Evolutionary conservation across 352 stramenopile species (phyloP).

Genomic region (Phytophthora boehmeriae): DNA sequence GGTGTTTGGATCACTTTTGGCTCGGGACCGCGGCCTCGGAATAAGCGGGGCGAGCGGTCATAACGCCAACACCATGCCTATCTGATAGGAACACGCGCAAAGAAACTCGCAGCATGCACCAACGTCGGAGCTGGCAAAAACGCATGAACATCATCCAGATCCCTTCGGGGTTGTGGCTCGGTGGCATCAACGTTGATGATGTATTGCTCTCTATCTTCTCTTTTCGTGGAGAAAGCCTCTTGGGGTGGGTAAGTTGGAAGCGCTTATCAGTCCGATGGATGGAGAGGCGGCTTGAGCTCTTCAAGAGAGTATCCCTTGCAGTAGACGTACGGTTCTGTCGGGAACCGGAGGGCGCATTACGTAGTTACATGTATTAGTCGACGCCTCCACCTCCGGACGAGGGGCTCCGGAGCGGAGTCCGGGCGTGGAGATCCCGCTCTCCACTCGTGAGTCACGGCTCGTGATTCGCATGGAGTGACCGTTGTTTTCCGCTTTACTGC

Average conservation of each 20-base stretch:
- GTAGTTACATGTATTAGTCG: constrained; percentile 1
- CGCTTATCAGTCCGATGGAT: not conserved
- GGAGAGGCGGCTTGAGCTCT: not conserved
- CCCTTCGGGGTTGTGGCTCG: too few species aligned
- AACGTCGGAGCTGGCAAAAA: not conserved
- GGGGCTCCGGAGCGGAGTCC: not conserved
- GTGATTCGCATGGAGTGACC: too few species aligned
- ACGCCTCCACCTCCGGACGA: not conserved
- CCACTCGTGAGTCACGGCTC: too few species aligned
- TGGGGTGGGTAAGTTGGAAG: not conserved
- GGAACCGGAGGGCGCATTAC: not conserved
- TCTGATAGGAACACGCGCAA: constrained; percentile 36
- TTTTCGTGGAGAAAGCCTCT: too few species aligned
- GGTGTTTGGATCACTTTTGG: not conserved
- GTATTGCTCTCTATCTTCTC: too few species aligned
- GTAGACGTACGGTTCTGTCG: constrained; percentile 3
- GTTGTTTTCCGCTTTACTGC: too few species aligned
- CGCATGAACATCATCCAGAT: too few species aligned
- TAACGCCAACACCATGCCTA: constrained; percentile 19
- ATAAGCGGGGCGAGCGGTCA: constrained; percentile 10
- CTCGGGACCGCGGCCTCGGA: not conserved
- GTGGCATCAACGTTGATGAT: too few species aligned
- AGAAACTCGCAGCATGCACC: constrained; percentile 8
- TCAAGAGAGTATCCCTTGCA: not conserved
- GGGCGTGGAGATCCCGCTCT: not conserved